phyloP scores from a whole-genome alignment of 2,329 filamentous ascomycete genomes.

The Pyricularia sp. region DNA sequence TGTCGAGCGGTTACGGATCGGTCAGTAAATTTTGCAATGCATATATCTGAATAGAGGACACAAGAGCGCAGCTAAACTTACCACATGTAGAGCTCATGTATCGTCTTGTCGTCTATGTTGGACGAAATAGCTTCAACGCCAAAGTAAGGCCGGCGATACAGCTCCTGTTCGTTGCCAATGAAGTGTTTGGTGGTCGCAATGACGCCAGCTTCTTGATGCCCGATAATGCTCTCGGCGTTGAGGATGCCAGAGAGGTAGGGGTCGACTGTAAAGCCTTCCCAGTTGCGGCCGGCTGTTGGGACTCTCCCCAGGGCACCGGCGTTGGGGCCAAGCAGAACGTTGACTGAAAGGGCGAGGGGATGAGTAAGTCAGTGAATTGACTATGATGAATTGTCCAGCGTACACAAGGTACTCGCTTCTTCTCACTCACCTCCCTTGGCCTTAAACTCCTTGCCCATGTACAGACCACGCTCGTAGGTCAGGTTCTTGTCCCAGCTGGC shows the following conservation, averaged over 20 bases:
- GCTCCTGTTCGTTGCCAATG: conserved; percentile 22
- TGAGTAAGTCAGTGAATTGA: neutral
- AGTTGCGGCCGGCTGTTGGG: conserved; percentile 53
- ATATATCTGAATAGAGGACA: neutral
- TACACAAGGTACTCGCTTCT: neutral
- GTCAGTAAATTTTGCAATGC: neutral
- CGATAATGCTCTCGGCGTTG: conserved; percentile 48
- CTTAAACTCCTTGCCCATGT: conserved; percentile 69
- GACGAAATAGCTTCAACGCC: neutral
- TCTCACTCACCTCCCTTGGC: conserved; percentile 52
- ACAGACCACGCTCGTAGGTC: conserved; percentile 56
- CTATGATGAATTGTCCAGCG: too few relatives aligned
- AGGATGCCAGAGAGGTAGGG: conserved; percentile 49
- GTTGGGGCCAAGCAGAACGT: conserved; percentile 70
- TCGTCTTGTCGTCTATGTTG: conserved; percentile 15
- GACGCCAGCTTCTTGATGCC: conserved; percentile 53
- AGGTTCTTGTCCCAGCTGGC: conserved; percentile 62
- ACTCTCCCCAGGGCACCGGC: conserved; percentile 56
- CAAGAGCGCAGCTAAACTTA: neutral
- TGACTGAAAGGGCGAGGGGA: conserved; percentile 31
- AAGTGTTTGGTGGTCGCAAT: conserved; percentile 26
- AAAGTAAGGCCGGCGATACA: conserved; percentile 12
- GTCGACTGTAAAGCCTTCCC: conserved; percentile 41
- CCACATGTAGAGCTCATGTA: conserved; percentile 19
- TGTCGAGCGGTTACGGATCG: neutral